Percentiles rank a stretch among this genome's conserved stretches.
Conservation (phyloP, 352 stramenopile species). For the Phytophthora ohioensis region DNA sequence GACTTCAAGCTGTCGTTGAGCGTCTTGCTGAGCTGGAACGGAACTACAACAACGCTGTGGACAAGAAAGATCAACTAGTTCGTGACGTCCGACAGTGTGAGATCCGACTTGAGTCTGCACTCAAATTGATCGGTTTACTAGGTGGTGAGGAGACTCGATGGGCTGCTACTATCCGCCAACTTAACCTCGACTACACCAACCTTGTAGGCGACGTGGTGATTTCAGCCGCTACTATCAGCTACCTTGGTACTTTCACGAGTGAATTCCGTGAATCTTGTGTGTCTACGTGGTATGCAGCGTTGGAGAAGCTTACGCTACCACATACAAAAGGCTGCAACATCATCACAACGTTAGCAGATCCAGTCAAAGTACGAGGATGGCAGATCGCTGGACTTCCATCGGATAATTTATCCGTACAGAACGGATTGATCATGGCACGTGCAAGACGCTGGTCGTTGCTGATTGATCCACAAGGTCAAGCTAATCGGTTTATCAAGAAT, state of each 20-base stretch:
- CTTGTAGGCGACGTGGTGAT: slow-evolving; percentile 93
- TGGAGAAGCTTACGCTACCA: slow-evolving; percentile 77
- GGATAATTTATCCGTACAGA: slow-evolving; percentile 93
- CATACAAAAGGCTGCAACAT: slow-evolving; percentile 89
- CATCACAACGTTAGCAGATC: slow-evolving; percentile 90
- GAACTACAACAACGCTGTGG: slow-evolving; percentile 88
- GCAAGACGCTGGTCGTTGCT: slow-evolving; percentile 91
- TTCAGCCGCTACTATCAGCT: slow-evolving; percentile 93
- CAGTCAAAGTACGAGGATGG: slow-evolving; percentile 92
- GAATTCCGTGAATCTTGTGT: slow-evolving; percentile 92
- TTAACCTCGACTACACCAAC: slow-evolving; percentile 87
- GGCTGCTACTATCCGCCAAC: slow-evolving; percentile 85
- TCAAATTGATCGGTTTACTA: slow-evolving; percentile 92
- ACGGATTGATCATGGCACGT: slow-evolving; percentile 93
- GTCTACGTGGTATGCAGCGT: slow-evolving; percentile 81
- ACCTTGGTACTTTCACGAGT: slow-evolving; percentile 93
- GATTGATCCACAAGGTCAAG: slow-evolving; percentile 94
- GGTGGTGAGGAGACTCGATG: slow-evolving; percentile 92
- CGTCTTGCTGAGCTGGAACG: slow-evolving; percentile 90
- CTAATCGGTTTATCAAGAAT: slow-evolving; percentile 95
- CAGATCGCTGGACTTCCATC: slow-evolving; percentile 92
- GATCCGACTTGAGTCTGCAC: slow-evolving; percentile 88
- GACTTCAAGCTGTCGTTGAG: slow-evolving; percentile 87
- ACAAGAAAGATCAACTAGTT: slow-evolving; percentile 89
- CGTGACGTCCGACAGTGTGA: slow-evolving; percentile 85